A percentile compares a stretch with the other conserved stretches of the same genome.
Conservation (phyloP, 805 yeast genomes). For the Cyberlindnera japonica region DNA sequence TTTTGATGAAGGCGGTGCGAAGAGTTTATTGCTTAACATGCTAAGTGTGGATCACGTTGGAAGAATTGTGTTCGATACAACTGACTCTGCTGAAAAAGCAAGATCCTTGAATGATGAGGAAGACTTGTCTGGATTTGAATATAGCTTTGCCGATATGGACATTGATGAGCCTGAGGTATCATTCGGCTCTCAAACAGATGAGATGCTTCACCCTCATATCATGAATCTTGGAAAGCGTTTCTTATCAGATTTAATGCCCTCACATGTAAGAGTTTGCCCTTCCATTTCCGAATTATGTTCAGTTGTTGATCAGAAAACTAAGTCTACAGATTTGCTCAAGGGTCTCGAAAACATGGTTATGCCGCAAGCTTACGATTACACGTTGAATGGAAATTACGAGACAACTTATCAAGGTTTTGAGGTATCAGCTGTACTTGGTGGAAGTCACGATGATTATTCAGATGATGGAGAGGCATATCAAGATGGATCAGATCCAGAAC, state of each 20-base stretch:
- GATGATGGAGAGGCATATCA: conserved; percentile 17
- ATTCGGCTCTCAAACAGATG: conserved; percentile 4
- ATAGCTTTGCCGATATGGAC: conserved; percentile 21
- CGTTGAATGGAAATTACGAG: conserved; percentile 10
- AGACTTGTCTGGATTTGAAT: conserved; percentile 13
- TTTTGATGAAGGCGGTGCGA: conserved; percentile 82
- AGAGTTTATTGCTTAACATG: conserved; percentile 61
- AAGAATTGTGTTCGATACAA: conserved; percentile 64
- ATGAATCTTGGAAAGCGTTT: conserved; percentile 16
- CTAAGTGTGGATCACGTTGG: conserved; percentile 49
- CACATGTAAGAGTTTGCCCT: conserved; percentile 16
- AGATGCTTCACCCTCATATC: conserved; percentile 3
- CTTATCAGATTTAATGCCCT: conserved; percentile 3
- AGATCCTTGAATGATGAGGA: conserved; percentile 14
- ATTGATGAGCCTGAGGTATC: conserved; percentile 18
- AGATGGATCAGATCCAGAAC: not conserved
- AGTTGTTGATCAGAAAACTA: conserved; percentile 18
- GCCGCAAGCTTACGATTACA: conserved; percentile 10
- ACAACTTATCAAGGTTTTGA: conserved; percentile 17
- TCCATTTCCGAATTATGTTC: conserved; percentile 19
- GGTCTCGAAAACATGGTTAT: conserved; percentile 18
- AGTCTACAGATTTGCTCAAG: conserved; percentile 14
- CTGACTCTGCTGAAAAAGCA: conserved; percentile 21
- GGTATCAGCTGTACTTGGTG: conserved; percentile 19
- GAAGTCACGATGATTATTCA: conserved; percentile 26